A percentile compares a stretch with the other conserved stretches of the same genome.
These are phyloP conservation scores for Grifola frondosa DNA, from an alignment of 1,284 basidiomycete genomes.

Conservation along the genomic window DNA sequence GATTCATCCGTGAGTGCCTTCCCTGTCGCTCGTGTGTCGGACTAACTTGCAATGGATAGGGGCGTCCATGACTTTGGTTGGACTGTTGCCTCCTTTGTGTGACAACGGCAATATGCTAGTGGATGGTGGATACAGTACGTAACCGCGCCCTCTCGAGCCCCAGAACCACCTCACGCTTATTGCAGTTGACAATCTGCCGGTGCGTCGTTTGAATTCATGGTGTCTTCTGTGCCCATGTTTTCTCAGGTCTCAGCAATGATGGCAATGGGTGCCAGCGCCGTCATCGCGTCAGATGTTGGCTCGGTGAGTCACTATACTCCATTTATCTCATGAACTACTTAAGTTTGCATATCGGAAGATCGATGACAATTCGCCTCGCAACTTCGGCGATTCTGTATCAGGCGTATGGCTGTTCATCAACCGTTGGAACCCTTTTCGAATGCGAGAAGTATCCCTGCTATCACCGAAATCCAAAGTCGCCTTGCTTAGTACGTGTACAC, in stretches of 20 bases:
- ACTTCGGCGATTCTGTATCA: slow-evolving; percentile 94
- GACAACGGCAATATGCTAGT: slow-evolving; percentile 95
- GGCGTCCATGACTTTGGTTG: slow-evolving; percentile 97
- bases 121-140: slow-evolving; percentile 88
- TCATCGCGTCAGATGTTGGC: slow-evolving; percentile 97
- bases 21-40: slow-evolving; percentile 17
- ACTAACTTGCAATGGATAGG: slow-evolving; percentile 44
- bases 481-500: slow-evolving; percentile 80
- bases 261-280: slow-evolving; percentile 84
- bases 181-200: slow-evolving; percentile 88
- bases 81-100: slow-evolving; percentile 91
- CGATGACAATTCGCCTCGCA: slow-evolving; percentile 93
- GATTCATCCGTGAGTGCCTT: slow-evolving; percentile 69
- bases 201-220: slow-evolving; percentile 34
- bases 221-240: background rate
- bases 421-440: slow-evolving; percentile 88
- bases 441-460: slow-evolving; percentile 80
- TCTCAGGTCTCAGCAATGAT: slow-evolving; percentile 86
- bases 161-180: too few relatives aligned
- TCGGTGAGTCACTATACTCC: slow-evolving; percentile 52
- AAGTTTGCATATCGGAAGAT: slow-evolving; percentile 44
- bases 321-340: background rate
- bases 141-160: background rate
- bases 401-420: slow-evolving; percentile 97
- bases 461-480: slow-evolving; percentile 95